Evolutionary conservation across 176 grass and related monocot species (phyloP).

Genomic region (bread wheat (Triticum aestivum)): IWGSC_CS_RefSeq_v2.1 NC_057812.1:212108474-212108973

Average conservation of each 20-base stretch:
- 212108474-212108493: not conserved
- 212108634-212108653: not conserved
- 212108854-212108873: no score
- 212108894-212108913: not conserved
- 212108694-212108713: not conserved
- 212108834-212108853: no score
- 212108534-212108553: not conserved
- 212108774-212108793: no score
- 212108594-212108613: not conserved
- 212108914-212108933: not conserved
- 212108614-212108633: not conserved
- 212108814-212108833: no score
- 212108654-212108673: conserved; percentile 2
- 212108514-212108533: not conserved
- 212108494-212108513: not conserved
- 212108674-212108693: not conserved
- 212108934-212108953: conserved; percentile 2
- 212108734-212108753: not conserved
- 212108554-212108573: not conserved
- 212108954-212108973: not conserved
- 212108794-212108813: no score
- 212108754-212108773: not conserved
- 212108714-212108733: not conserved
- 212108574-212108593: not conserved
- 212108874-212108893: not conserved